phyloP scores from a whole-genome alignment of 495 filamentous ascomycete genomes.

The Aspergillus sclerotioniger region DNA sequence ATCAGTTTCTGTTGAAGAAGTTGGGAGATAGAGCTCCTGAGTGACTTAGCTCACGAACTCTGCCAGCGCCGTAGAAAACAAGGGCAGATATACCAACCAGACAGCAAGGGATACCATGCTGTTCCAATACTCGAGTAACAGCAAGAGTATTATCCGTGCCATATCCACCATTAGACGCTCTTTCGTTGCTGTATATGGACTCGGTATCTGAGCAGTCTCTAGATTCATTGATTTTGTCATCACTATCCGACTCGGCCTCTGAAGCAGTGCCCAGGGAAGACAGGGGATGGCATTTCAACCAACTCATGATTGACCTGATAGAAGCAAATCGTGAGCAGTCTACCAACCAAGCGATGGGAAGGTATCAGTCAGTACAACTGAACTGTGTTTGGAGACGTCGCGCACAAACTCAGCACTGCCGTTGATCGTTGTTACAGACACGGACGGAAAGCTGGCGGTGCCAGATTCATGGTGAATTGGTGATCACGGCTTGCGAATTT shows the following conservation, averaged over 20 bases:
- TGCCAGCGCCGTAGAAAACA: slow-evolving; percentile 30
- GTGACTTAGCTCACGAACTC: slow-evolving; percentile 27
- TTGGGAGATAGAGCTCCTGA: slow-evolving; percentile 10
- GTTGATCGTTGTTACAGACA: no score
- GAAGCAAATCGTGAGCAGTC: slow-evolving; percentile 16
- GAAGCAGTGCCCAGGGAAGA: slow-evolving; percentile 15
- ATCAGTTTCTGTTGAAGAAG: slow-evolving; percentile 7
- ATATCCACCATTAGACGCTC: slow-evolving; percentile 17
- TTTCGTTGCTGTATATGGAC: slow-evolving; percentile 14
- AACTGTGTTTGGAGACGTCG: no score
- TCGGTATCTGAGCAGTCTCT: slow-evolving; percentile 15
- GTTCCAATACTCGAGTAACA: slow-evolving; percentile 28
- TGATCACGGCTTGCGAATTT: no score
- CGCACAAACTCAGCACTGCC: no score
- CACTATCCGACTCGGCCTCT: slow-evolving; percentile 14
- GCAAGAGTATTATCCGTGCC: slow-evolving; percentile 29
- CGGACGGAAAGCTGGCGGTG: no score
- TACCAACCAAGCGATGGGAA: no score
- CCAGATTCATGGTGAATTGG: no score
- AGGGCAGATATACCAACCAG: slow-evolving; percentile 29
- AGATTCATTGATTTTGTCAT: slow-evolving; percentile 15
- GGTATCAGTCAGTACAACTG: no score
- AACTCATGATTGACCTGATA: slow-evolving; percentile 15
- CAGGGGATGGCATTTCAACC: slow-evolving; percentile 15
- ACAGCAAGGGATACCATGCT: slow-evolving; percentile 30